Evolutionary conservation across 305 asterid species (phyloP).

Genomic region (Salvia sclarea): DNA sequence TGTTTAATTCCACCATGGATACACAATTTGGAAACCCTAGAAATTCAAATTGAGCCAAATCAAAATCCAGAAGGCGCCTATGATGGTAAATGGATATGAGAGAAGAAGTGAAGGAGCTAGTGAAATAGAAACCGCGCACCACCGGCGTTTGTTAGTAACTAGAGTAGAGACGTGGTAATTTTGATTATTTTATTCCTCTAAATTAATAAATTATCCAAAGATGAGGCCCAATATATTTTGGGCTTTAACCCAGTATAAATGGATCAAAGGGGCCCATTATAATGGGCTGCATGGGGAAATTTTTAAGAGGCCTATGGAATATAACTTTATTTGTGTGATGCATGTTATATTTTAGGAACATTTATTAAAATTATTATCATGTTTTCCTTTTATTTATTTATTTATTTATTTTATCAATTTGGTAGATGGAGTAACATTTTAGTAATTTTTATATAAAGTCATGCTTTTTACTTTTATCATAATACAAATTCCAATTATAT

Average conservation of each 20-base stretch:
- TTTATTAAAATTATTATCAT: too few relatives aligned
- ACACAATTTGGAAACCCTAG: background rate
- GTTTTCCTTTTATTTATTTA: too few relatives aligned
- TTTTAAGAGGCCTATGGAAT: background rate
- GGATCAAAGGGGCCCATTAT: background rate
- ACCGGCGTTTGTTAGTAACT: slow-evolving; percentile 31
- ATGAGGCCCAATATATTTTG: background rate
- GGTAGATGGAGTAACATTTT: too few relatives aligned
- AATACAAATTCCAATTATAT: too few relatives aligned
- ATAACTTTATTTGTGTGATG: background rate
- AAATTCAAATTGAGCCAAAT: slow-evolving; percentile 5
- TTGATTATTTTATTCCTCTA: background rate
- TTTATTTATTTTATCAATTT: too few relatives aligned
- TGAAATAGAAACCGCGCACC: slow-evolving; percentile 27
- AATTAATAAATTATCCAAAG: too few relatives aligned
- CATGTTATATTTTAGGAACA: too few relatives aligned
- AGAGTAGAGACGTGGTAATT: background rate
- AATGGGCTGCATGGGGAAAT: background rate
- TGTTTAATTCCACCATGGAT: slow-evolving; percentile 53
- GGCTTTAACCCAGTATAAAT: background rate
- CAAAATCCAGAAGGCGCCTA: slow-evolving; percentile 11
- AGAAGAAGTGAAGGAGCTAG: slow-evolving; percentile 32
- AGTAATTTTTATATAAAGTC: too few relatives aligned
- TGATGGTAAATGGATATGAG: background rate
- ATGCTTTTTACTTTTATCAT: too few relatives aligned